phyloP scores from a whole-genome alignment of 495 filamentous ascomycete genomes.

The Aspergillus nanangensis region DNA sequence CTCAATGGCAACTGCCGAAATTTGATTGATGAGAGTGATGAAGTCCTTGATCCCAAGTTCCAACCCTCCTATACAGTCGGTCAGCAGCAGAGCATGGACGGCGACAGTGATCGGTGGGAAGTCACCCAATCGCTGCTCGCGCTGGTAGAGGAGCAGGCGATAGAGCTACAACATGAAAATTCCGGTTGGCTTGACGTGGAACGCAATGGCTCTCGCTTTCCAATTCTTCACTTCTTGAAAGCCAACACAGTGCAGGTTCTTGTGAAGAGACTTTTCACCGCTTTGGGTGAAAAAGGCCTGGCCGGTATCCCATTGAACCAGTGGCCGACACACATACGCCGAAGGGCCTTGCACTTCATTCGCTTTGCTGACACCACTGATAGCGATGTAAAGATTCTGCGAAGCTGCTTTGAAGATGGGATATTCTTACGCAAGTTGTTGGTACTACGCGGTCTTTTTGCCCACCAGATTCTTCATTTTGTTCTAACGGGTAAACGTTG shows the following conservation, averaged over 20 bases:
- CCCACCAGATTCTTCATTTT: slow-evolving; percentile 50
- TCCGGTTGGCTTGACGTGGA: not conserved
- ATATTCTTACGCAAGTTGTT: not conserved
- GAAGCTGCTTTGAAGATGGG: not conserved
- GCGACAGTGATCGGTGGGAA: not conserved
- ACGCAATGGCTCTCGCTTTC: not conserved
- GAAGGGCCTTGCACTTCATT: too few species aligned
- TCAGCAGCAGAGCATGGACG: slow-evolving; percentile 24
- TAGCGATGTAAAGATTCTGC: not conserved
- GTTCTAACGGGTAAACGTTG: slow-evolving; percentile 56
- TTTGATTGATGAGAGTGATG: slow-evolving; percentile 64
- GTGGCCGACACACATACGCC: too few species aligned
- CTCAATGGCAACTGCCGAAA: slow-evolving; percentile 32
- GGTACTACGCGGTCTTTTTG: slow-evolving; percentile 57
- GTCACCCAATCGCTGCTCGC: slow-evolving; percentile 34
- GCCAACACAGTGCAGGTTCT: not conserved
- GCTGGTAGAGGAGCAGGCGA: not conserved
- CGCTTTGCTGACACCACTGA: not conserved
- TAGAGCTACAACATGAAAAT: not conserved
- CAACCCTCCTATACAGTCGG: slow-evolving; percentile 70
- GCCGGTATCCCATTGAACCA: not conserved
- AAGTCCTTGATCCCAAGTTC: slow-evolving; percentile 56
- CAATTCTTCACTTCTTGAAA: not conserved
- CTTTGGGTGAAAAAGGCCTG: not conserved
- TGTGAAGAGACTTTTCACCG: not conserved